phyloP scores from a whole-genome alignment of 352 stramenopile species.

The Phytophthora cajani region DNA sequence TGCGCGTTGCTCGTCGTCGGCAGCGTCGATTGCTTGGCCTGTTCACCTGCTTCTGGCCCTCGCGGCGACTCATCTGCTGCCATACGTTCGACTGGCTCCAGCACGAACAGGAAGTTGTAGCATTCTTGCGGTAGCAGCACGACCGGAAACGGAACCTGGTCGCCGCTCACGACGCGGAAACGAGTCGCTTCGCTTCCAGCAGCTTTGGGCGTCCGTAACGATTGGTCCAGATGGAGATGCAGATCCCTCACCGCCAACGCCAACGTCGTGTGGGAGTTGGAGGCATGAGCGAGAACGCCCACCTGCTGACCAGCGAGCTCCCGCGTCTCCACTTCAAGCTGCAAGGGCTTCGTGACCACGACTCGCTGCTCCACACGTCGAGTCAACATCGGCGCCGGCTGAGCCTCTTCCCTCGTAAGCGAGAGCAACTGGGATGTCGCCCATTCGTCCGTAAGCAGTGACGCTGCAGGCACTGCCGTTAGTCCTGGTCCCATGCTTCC shows the following conservation, averaged over 20 bases:
- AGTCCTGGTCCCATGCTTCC: not conserved
- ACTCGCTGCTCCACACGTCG: conserved; percentile 58
- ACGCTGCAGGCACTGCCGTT: conserved; percentile 5
- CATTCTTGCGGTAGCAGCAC: conserved; percentile 56
- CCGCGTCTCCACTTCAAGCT: conserved; percentile 64
- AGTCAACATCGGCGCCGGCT: conserved; percentile 47
- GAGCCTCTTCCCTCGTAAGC: conserved; percentile 54
- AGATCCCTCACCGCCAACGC: conserved; percentile 61
- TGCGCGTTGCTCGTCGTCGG: conserved; percentile 10
- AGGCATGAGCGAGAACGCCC: conserved; percentile 54
- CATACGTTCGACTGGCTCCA: conserved; percentile 40
- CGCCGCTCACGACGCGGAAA: conserved; percentile 47
- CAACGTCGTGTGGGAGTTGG: conserved; percentile 53
- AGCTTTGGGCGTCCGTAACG: conserved; percentile 23
- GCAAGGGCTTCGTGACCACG: conserved; percentile 59
- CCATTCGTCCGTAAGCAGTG: conserved; percentile 49
- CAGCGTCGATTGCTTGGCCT: conserved; percentile 12
- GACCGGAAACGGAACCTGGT: conserved; percentile 67
- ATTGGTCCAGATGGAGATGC: conserved; percentile 70
- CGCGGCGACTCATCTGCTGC: conserved; percentile 20
- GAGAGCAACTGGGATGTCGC: conserved; percentile 45
- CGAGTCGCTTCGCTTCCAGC: conserved; percentile 13
- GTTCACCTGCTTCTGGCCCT: conserved; percentile 11
- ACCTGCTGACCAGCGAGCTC: conserved; percentile 46
- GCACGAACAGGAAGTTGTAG: conserved; percentile 69